Evolutionary conservation across 75 land plant species (phyloP).

Genomic region (Sequoia sempervirens): DNA sequence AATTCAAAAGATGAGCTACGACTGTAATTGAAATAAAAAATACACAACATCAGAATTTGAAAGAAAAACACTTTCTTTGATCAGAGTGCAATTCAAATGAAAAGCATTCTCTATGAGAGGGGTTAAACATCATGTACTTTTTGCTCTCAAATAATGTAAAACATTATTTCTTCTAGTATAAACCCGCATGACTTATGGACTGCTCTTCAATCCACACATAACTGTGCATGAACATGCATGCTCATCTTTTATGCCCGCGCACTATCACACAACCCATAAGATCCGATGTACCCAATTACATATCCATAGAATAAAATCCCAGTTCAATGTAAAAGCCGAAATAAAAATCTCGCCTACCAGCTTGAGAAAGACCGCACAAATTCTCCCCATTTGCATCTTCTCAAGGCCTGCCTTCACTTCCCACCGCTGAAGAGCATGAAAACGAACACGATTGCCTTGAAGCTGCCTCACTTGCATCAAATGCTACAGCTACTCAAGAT

Average conservation of each 20-base stretch:
- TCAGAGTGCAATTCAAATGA: background rate
- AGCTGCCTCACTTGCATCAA: conserved; percentile 77
- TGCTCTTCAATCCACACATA: background rate
- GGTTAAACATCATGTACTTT: no score
- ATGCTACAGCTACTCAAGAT: conserved; percentile 48
- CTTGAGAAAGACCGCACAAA: conserved; percentile 55
- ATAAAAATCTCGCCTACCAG: conserved; percentile 31
- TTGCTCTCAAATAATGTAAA: no score
- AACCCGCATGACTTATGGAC: no score
- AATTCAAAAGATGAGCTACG: no score
- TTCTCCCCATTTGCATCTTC: conserved; percentile 34
- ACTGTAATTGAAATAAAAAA: no score
- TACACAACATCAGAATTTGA: no score
- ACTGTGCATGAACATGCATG: background rate
- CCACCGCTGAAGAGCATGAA: conserved; percentile 7
- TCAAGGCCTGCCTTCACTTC: conserved; percentile 5
- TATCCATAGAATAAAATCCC: background rate
- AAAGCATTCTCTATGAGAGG: background rate
- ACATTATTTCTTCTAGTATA: no score
- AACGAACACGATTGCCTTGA: conserved; percentile 59
- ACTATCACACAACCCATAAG: background rate
- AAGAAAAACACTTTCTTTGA: background rate
- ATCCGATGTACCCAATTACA: background rate
- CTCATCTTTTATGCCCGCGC: background rate
- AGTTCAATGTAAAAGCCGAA: background rate